Conservation (phyloP, 805 yeast species). For the Starmerella tilneyi region DNA sequence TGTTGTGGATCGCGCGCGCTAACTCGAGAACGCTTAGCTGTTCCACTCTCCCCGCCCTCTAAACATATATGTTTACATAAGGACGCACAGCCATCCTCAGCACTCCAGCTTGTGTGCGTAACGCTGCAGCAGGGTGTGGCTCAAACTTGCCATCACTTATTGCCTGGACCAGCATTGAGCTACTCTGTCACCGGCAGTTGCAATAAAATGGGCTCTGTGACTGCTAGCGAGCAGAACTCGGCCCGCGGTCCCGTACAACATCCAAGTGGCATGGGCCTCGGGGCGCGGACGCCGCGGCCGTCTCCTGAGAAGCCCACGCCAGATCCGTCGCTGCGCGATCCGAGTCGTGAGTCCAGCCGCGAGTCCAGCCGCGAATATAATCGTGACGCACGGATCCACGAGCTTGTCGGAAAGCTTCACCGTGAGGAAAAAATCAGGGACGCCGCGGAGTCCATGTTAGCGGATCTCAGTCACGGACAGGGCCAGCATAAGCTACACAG, state of each 20-base stretch:
- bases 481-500: slow-evolving; percentile 9
- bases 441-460: slow-evolving; percentile 33
- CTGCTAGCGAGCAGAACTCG: slow-evolving; percentile 8
- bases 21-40: too few species aligned
- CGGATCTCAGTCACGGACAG: slow-evolving; percentile 24
- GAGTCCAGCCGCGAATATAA: slow-evolving; percentile 4
- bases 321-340: slow-evolving; percentile 3
- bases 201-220: not conserved
- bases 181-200: not conserved
- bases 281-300: slow-evolving; percentile 1
- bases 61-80: slow-evolving; percentile 6
- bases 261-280: not conserved
- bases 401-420: slow-evolving; percentile 29
- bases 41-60: too few species aligned
- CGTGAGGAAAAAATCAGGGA: slow-evolving; percentile 32
- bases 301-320: slow-evolving; percentile 7
- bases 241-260: not conserved
- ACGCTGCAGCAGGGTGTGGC: too few species aligned
- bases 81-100: slow-evolving; percentile 1
- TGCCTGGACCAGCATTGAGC: slow-evolving; percentile 4
- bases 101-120: too few species aligned
- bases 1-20: not conserved
- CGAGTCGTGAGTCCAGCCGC: slow-evolving; percentile 5
- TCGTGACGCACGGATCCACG: slow-evolving; percentile 12
- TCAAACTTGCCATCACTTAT: not conserved